Evolutionary conservation across 176 grass and related monocot genomes (phyloP), one percentile per base, ranked within the genome.

Genomic region (Avena eriantha): DNA sequence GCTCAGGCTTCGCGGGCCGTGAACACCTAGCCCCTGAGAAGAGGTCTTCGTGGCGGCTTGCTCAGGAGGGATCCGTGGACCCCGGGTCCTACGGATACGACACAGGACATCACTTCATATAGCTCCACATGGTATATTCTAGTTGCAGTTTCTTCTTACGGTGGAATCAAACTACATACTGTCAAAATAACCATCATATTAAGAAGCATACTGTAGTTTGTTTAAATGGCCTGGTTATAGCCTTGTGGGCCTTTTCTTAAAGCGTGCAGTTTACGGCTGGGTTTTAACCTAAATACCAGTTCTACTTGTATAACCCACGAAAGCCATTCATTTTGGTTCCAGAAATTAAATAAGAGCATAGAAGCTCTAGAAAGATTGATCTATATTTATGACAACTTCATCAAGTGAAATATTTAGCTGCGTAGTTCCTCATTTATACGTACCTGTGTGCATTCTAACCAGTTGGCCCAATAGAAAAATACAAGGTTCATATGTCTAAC

Each of bases 301-400:
- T 69, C 64, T 39, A 82, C 19, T 49, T 24, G 35, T 76, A n/a
- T 31, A 8, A 18, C 59, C 36, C 72, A 85, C 26, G 24, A 46
- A 51, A 60, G 19, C 35, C 73, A 24, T 64, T 45, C 50, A 79
- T 84, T 86, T 33, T 71, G 51, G 78, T 83, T 83, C 33, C 53
- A 84, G 15, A 8, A 79, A 53, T 63, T 61, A 36, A 21, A 58
- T 51, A 69, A 70, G 77, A 58, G 18, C 36, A 84, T 22, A 33
- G 48, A 79, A 26, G 47, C 83, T 69, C 22, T 78, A 72, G 13
- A 61, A 83, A 69, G n/a, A 45, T 64, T 35, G 26, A 64, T 83
- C 43, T 53, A 26, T 41, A 69, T 34, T 69, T 10, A 80, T 56
- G 47, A 48, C 33, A 10, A 54, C 58, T 23, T 23, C n/a, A 61